Base-by-base conservation (phyloP, 1,284 basidiomycete species). In the Moniliella sp. region DNA sequence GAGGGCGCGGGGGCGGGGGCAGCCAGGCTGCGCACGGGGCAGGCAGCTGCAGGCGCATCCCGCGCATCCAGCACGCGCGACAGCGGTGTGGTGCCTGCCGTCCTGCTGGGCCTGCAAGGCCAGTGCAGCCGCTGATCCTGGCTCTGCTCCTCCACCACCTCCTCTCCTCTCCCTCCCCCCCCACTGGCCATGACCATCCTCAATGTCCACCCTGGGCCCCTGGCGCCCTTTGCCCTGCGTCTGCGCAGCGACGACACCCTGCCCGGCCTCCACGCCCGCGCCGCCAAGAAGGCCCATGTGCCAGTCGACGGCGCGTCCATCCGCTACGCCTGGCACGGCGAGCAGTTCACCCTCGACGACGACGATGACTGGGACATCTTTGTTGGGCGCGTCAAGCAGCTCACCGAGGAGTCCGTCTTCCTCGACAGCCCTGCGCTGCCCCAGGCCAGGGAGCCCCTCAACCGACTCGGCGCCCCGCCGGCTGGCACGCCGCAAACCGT, bases 361-460 rank as follows among this genome's bases (percentile, higher is more conserved):
- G 45, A 38, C 25, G 54, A 57, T 34, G 56, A 58, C 42, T 50
- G 37, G 35, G 56, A 57, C 27, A 57, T 58, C 33, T 57, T 58
- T 38, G 32, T 49, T 3, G 51, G 55, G 34, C 45, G 55, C 25
- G 40, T 50, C 31, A 43, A 42, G 27, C 37, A 50, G 29, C 39
- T 30, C 3, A 45, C 42, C 33, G 54, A 58, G 39, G 50, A 46
- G 8, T 19, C 9, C 5, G 14, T 18, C 28, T 5, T n/a, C n/a
- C n/a, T n/a, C n/a, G n/a, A n/a, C n/a, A n/a, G n/a, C n/a, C n/a
- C n/a, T n/a, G n/a, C n/a, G n/a, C n/a, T n/a, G n/a, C n/a, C n/a
- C 9, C 37, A 51, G 49, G 50, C 28, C 51, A 43, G n/a, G n/a
- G n/a, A n/a, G n/a, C n/a, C n/a, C 40, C 48, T 53, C 33, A 42